Base-by-base conservation (phyloP, 139 green algal genomes). In the Monoraphidium neglectum region DNA sequence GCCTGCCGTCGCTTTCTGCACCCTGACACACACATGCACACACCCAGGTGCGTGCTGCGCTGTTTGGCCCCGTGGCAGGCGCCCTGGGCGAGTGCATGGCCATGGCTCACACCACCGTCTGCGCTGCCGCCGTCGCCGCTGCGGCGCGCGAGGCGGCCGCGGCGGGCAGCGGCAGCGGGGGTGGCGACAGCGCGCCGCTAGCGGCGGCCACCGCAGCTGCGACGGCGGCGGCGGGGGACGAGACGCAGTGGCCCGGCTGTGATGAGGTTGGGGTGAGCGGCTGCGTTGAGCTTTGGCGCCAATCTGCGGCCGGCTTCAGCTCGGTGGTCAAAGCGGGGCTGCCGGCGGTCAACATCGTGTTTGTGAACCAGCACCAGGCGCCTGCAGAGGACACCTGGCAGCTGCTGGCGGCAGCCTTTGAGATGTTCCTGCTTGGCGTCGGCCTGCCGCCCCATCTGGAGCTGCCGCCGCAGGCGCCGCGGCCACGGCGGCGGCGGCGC, bases 71-170 rank as follows among this genome's bases (percentile, higher is more conserved):
- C 1, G 57, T 96, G 5, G 83, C 93, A 26, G 64, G 32, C 23
- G 79, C 72, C 1, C 82, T 97, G 28, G 83, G 80, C 13, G 69
- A 87, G 61, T 95, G 92, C 85, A 92, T 95, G 83, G 90, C 84
- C 30, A 57, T 62, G 32, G 67, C 78, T 1, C 81, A 88, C 68
- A 26, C 91, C 37, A 26, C 54, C 10, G 68, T 18, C 46, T 53
- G 12, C 28, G 6, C 72, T n/a, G n/a, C n/a, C n/a, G n/a, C n/a
- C n/a, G n/a, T n/a, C n/a, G n/a, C n/a, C n/a, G n/a, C n/a, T n/a
- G n/a, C n/a, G n/a, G n/a, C n/a, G n/a, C n/a, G n/a, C n/a, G n/a
- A n/a, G n/a, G n/a, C n/a, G n/a, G n/a, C n/a, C n/a, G n/a, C n/a
- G n/a, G n/a, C n/a, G n/a, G n/a, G n/a, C n/a, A n/a, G n/a, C n/a